Evolutionary conservation across 2,329 filamentous ascomycete genomes (phyloP), one percentile per base, ranked within the genome.

Genomic region (Fusarium sp.): DNA sequence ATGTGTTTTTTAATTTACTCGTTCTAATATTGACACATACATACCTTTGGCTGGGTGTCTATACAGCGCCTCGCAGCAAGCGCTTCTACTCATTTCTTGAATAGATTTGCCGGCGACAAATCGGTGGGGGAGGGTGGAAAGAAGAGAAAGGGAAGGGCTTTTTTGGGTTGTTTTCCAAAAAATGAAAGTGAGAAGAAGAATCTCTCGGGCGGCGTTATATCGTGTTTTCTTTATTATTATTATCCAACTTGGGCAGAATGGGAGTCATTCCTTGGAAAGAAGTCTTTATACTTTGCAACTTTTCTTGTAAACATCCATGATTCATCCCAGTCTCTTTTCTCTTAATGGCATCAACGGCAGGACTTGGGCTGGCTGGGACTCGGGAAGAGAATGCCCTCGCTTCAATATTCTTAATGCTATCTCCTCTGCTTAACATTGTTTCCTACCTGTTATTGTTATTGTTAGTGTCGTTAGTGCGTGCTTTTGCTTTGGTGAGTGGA

Each of bases 231-330:
- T 17, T 52, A 22, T 52, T 32, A 32, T 52, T 32, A 32, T 52
- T 52, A 52, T 50, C 43, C 67, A 58, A 65, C 63, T 25, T 77
- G 68, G 74, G 74, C 65, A 75, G 65, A 70, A 47, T 65, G 58
- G 75, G 77, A 76, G 71, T 77, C 70, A 50, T 72, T 76, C 71
- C 58, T 78, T 74, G 70, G 69, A 74, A 68, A 63, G 68, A 74
- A 69, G 64, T 70, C 68, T 58, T 67, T 76, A 66, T 72, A 65
- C 72, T 70, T 58, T 27, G 17, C 45, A 68, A 63, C 62, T 70
- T 63, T 63, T 30, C 45, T 30, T 72, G 67, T 76, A 68, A 75
- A 77, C 72, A 76, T 47, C 22, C 43, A 47, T 67, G 62, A 63
- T 63, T 59, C 54, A 61, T 63, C 65, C 61, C 52, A 66, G 57